phyloP scores from a whole-genome alignment of 345 rosid genomes.

The Salix udensis region DNA sequence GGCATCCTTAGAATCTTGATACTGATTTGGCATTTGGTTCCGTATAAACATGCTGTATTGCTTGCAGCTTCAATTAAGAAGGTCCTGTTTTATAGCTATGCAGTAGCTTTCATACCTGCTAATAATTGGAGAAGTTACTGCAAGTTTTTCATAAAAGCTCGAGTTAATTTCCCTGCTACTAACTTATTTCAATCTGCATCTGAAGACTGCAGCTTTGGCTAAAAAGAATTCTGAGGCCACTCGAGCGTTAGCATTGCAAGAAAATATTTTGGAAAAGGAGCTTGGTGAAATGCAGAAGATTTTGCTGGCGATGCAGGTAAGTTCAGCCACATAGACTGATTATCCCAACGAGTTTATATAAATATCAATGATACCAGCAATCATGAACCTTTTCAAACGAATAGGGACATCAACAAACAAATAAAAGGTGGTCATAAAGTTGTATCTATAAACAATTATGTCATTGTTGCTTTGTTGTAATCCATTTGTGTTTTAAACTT shows the following conservation, averaged over 20 bases:
- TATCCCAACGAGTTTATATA: conserved; percentile 6
- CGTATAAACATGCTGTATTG: background rate
- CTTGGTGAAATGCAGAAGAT: conserved; percentile 89
- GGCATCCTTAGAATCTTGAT: background rate
- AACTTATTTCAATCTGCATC: conserved; percentile 8
- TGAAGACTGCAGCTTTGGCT: conserved; percentile 90
- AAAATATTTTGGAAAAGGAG: conserved; percentile 83
- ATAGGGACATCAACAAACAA: background rate
- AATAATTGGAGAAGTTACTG: background rate
- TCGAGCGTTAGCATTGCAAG: conserved; percentile 72
- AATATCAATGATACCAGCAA: no score
- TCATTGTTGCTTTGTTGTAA: background rate
- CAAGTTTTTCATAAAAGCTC: background rate
- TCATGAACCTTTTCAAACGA: background rate
- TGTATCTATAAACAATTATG: background rate
- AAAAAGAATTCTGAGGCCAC: conserved; percentile 92
- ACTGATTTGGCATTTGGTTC: background rate
- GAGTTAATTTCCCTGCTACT: background rate
- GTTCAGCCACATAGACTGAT: conserved; percentile 1
- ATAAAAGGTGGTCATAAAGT: background rate
- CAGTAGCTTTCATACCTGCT: background rate
- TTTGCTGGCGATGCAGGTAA: conserved; percentile 93
- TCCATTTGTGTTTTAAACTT: background rate
- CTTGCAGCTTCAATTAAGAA: background rate
- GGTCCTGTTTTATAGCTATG: background rate